Conservation (phyloP, 352 stramenopile species). For the Globisporangium nodosum region DNA sequence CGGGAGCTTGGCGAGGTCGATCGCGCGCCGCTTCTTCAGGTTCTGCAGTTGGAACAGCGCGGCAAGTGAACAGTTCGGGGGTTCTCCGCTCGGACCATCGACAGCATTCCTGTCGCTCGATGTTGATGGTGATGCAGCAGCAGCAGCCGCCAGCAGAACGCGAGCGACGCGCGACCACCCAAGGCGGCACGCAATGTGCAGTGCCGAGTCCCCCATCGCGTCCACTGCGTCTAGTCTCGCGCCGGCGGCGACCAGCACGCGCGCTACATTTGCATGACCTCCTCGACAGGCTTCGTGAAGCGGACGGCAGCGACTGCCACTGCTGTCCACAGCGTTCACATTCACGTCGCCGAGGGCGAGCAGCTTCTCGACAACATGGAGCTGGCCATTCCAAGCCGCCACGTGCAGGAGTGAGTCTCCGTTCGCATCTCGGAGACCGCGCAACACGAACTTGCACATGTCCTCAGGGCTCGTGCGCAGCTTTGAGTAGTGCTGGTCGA, state of each 20-base stretch:
- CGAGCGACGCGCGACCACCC: constrained; percentile 37
- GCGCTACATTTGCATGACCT: constrained; percentile 29
- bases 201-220: constrained; percentile 35
- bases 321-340: constrained; percentile 49
- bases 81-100: neutral
- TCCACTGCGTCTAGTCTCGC: constrained; percentile 34
- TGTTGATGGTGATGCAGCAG: constrained; percentile 9
- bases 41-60: constrained; percentile 48
- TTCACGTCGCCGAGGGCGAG: constrained; percentile 22
- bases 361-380: constrained; percentile 22
- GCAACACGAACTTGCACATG: constrained; percentile 1
- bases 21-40: constrained; percentile 31
- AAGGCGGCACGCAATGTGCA: constrained; percentile 48
- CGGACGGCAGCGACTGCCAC: constrained; percentile 29
- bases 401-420: constrained; percentile 53
- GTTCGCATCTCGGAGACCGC: constrained; percentile 7
- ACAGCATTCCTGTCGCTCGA: neutral
- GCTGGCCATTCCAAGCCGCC: constrained; percentile 39
- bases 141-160: constrained; percentile 32
- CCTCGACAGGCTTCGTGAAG: constrained; percentile 55
- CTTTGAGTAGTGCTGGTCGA: constrained; percentile 14
- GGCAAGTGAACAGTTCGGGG: constrained; percentile 8
- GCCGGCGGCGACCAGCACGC: constrained; percentile 32
- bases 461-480: neutral
- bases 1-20: constrained; percentile 41